These are phyloP conservation scores for Coniella vitis DNA, from an alignment of 2,329 filamentous ascomycete species.

Conservation along the genomic window DNA sequence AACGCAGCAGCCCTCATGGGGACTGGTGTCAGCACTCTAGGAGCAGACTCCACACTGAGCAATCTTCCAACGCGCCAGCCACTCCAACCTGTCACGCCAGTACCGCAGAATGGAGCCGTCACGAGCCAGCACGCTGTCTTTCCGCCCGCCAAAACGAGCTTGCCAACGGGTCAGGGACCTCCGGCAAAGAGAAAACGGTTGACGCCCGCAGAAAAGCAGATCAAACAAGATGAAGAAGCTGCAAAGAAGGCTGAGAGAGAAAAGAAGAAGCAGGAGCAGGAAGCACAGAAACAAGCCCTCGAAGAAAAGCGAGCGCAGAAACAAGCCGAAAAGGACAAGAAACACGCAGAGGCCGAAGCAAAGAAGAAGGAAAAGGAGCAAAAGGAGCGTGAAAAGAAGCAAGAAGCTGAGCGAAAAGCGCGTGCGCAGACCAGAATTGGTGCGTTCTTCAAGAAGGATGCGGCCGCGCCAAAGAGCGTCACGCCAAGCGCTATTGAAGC, in stretches of 20 bases:
- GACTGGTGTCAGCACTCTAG: slow-evolving; percentile 33
- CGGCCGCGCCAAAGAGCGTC: slow-evolving; percentile 34
- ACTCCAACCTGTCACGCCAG: slow-evolving; percentile 18
- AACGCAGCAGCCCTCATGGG: slow-evolving; percentile 34
- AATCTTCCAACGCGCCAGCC: slow-evolving; percentile 22
- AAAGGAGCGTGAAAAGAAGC: slow-evolving; percentile 34
- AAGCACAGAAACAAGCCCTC: slow-evolving; percentile 28
- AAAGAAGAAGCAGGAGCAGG: slow-evolving; percentile 27
- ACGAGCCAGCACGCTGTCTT: neutral
- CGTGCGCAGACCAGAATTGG: slow-evolving; percentile 40
- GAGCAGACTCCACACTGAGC: slow-evolving; percentile 30
- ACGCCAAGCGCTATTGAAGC: slow-evolving; percentile 20
- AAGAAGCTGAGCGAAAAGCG: slow-evolving; percentile 44
- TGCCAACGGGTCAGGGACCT: slow-evolving; percentile 22
- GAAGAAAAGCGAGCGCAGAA: slow-evolving; percentile 30
- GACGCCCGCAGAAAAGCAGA: slow-evolving; percentile 32
- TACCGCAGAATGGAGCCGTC: slow-evolving; percentile 4
- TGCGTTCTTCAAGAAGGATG: slow-evolving; percentile 36
- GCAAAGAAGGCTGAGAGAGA: slow-evolving; percentile 29
- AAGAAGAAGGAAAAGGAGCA: slow-evolving; percentile 39
- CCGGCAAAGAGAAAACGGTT: slow-evolving; percentile 41
- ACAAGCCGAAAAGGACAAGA: slow-evolving; percentile 26
- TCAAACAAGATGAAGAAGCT: slow-evolving; percentile 29
- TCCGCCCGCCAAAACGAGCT: slow-evolving; percentile 11
- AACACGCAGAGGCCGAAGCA: slow-evolving; percentile 28